Evolutionary conservation across 805 yeast genomes (phyloP).

Genomic region (Wickerhamomyces chaumierensis): DNA sequence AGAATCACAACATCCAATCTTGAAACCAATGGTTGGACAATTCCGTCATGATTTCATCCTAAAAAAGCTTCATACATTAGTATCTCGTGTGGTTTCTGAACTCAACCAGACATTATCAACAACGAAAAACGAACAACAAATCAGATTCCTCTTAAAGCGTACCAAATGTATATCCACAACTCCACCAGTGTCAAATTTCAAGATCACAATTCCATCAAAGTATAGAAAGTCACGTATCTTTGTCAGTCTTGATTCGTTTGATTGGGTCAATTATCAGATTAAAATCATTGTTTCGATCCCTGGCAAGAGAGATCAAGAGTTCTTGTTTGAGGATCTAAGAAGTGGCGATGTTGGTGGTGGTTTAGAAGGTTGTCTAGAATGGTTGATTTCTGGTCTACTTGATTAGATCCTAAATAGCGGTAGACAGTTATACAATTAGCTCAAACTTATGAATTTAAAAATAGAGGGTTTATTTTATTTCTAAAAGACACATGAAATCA

Average conservation of each 20-base stretch:
- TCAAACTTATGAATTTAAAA: no score
- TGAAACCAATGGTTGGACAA: conserved; percentile 49
- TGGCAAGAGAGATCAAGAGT: conserved; percentile 29
- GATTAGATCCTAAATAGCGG: no score
- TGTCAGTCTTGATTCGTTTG: conserved; percentile 11
- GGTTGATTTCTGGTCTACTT: conserved; percentile 28
- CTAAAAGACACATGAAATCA: no score
- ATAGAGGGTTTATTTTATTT: no score
- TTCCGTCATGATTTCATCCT: conserved; percentile 40
- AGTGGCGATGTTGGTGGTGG: conserved; percentile 17
- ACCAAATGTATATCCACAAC: conserved; percentile 4
- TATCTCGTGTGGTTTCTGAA: conserved; percentile 7
- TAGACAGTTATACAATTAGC: no score
- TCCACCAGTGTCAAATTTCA: conserved; percentile 20
- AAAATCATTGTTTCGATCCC: conserved; percentile 8
- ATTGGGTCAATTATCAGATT: conserved; percentile 13
- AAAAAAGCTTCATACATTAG: conserved; percentile 9
- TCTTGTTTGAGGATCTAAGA: conserved; percentile 36
- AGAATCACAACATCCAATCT: conserved; percentile 35
- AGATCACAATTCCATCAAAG: conserved; percentile 14
- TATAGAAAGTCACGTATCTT: conserved; percentile 5
- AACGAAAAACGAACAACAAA: conserved; percentile 9
- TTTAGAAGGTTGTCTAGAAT: conserved; percentile 42
- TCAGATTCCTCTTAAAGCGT: conserved; percentile 9
- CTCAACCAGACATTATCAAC: conserved; percentile 1